A percentile compares a stretch with the other conserved stretches of the same genome.
phyloP scores from a whole-genome alignment of 345 rosid species.

The Rhizophora mangle region DNA sequence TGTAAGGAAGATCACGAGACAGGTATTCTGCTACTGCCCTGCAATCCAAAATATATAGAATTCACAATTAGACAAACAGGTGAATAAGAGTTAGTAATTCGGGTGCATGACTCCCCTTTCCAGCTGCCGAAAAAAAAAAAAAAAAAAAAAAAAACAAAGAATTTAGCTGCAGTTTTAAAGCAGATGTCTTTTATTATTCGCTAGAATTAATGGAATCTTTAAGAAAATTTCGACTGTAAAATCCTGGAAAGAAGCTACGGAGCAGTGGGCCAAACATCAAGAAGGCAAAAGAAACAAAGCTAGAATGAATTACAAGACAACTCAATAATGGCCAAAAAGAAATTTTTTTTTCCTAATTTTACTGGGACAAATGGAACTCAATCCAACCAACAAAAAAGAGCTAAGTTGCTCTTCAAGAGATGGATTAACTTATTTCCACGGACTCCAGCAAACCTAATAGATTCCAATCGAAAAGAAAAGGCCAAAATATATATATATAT shows the following conservation, averaged over 20 bases:
- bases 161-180: neutral
- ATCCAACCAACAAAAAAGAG: too few species aligned
- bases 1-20: conserved; percentile 75
- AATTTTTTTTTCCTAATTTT: neutral
- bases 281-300: neutral
- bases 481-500: neutral
- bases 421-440: neutral
- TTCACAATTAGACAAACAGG: neutral
- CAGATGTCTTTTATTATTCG: too few species aligned
- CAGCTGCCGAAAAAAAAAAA: too few species aligned
- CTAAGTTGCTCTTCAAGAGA: too few species aligned
- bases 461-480: neutral
- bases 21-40: conserved; percentile 85
- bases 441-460: neutral
- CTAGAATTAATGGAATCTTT: neutral
- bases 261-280: neutral
- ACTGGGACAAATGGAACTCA: neutral
- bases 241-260: too few species aligned
- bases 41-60: conserved; percentile 1
- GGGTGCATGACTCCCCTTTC: neutral
- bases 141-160: neutral
- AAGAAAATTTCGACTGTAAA: neutral
- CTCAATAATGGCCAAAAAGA: neutral
- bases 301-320: conserved; percentile 1
- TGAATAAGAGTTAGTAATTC: too few species aligned